Evolutionary conservation across 345 rosid species (phyloP).

Genomic region (Corymbia maculata): DNA sequence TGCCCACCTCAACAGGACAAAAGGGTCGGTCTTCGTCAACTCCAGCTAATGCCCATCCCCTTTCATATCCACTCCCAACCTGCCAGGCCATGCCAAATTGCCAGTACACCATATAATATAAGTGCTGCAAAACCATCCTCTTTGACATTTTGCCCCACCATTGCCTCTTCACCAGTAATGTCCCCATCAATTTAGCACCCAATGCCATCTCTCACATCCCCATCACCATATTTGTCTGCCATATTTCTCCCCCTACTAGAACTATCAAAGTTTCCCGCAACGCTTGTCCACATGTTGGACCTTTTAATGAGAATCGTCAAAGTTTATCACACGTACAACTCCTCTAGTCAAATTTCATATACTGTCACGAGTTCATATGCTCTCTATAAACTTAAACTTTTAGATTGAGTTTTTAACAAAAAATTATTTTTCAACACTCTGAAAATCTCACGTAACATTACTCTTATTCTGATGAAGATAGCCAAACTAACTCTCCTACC

Average conservation of each 20-base stretch:
- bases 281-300: neutral
- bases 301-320: neutral
- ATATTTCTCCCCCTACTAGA: neutral
- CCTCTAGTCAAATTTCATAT: neutral
- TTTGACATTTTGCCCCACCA: neutral
- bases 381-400: neutral
- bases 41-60: neutral
- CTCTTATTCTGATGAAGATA: neutral
- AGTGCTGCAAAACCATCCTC: neutral
- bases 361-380: neutral
- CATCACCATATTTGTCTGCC: neutral
- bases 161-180: neutral
- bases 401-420: neutral
- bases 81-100: neutral
- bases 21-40: neutral
- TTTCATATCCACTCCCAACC: neutral
- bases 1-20: neutral
- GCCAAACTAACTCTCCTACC: neutral
- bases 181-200: neutral
- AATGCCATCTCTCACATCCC: neutral
- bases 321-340: neutral
- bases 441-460: neutral
- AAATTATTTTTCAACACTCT: neutral
- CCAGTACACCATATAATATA: neutral
- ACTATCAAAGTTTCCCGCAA: neutral